Evolutionary conservation across 1,284 basidiomycete species (phyloP).

Genomic region (Puccinia hordei): DNA sequence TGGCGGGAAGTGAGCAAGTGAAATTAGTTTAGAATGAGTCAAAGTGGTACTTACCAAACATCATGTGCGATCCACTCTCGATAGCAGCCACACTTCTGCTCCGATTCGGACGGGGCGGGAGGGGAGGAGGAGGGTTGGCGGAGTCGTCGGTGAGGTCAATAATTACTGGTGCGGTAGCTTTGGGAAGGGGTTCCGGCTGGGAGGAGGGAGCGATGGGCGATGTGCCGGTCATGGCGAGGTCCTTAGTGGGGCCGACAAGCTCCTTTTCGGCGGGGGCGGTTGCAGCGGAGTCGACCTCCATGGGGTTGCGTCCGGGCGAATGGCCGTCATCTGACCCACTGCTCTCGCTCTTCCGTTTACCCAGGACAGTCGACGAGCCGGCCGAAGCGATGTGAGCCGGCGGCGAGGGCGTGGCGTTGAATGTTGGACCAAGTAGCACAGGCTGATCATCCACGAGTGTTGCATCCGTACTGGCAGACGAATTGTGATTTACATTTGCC

Average conservation of each 20-base stretch:
- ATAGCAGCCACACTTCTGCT: slow-evolving; percentile 59
- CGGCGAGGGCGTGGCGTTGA: slow-evolving; percentile 40
- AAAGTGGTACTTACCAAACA: slow-evolving; percentile 69
- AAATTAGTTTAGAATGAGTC: background rate
- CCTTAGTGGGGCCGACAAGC: slow-evolving; percentile 6
- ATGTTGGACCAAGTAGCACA: slow-evolving; percentile 12
- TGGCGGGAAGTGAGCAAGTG: background rate
- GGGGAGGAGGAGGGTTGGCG: slow-evolving; percentile 20
- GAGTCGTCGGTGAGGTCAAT: slow-evolving; percentile 46
- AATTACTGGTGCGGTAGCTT: background rate
- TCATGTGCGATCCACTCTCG: slow-evolving; percentile 71
- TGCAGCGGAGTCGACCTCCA: background rate
- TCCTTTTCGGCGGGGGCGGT: slow-evolving; percentile 28
- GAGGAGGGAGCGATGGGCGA: background rate
- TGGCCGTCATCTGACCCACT: slow-evolving; percentile 48
- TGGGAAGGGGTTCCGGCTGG: background rate
- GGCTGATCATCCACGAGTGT: slow-evolving; percentile 72
- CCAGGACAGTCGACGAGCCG: slow-evolving; percentile 66
- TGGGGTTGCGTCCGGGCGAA: slow-evolving; percentile 33
- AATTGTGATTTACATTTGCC: slow-evolving; percentile 67
- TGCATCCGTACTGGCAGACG: slow-evolving; percentile 79
- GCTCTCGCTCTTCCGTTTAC: slow-evolving; percentile 68
- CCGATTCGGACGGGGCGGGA: slow-evolving; percentile 37
- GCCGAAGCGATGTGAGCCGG: slow-evolving; percentile 55
- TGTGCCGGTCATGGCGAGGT: slow-evolving; percentile 4